These are phyloP conservation scores for Neopestalotiopsis rosae DNA, from an alignment of 2,329 filamentous ascomycete species.

Conservation along the genomic window DNA sequence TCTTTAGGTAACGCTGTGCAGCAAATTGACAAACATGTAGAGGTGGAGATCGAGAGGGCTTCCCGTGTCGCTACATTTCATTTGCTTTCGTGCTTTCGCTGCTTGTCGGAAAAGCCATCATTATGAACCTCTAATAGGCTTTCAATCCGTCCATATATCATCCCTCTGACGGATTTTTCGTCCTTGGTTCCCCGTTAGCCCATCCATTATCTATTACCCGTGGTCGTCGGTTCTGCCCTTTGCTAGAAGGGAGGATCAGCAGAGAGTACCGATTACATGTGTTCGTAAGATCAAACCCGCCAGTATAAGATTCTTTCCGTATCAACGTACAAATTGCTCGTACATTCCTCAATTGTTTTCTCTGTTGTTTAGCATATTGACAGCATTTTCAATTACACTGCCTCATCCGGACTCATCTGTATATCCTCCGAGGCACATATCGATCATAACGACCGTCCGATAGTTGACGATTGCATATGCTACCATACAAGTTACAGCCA, in stretches of 20 bases:
- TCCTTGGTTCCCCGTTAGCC: constrained; percentile 14
- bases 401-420: constrained; percentile 10
- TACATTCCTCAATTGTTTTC: constrained; percentile 26
- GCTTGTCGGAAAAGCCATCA: background rate
- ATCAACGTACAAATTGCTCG: constrained; percentile 32
- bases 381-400: constrained; percentile 21
- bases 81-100: constrained; percentile 10
- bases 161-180: constrained; percentile 29
- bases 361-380: background rate
- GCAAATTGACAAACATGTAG: background rate
- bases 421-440: constrained; percentile 5
- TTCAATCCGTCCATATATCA: constrained; percentile 23
- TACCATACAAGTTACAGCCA: constrained; percentile 15
- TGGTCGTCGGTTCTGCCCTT: constrained; percentile 18
- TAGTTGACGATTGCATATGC: constrained; percentile 21
- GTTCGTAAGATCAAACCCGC: background rate
- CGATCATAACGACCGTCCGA: background rate
- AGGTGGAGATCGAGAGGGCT: background rate
- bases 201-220: background rate
- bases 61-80: constrained; percentile 4
- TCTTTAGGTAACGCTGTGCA: background rate
- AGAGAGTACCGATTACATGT: constrained; percentile 18
- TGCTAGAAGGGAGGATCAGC: constrained; percentile 26
- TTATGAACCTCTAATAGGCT: constrained; percentile 21
- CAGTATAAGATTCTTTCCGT: constrained; percentile 22